Percentiles rank a stretch among this genome's conserved stretches.
Evolutionary conservation across 1,139 yeast species (phyloP).

Genomic region (Scheffersomyces illinoinensis): DNA sequence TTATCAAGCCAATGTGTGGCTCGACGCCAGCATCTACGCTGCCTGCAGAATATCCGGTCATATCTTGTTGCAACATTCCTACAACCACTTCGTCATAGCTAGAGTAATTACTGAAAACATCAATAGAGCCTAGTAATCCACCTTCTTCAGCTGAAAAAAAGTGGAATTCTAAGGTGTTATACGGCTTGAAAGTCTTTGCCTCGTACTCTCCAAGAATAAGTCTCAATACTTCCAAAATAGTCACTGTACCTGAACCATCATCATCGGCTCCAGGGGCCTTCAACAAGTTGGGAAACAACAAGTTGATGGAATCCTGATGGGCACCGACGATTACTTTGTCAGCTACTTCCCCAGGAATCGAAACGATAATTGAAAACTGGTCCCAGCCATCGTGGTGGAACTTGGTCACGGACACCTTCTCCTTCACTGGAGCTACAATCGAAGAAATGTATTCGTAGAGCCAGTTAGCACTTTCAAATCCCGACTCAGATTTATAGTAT

Average conservation of each 20-base stretch:
- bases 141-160: slow-evolving; percentile 96
- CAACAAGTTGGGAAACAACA: slow-evolving; percentile 66
- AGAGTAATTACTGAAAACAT: slow-evolving; percentile 63
- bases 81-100: slow-evolving; percentile 52
- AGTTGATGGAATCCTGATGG: slow-evolving; percentile 84
- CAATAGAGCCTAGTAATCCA: slow-evolving; percentile 85
- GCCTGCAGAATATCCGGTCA: slow-evolving; percentile 81
- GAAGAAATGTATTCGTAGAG: slow-evolving; percentile 51
- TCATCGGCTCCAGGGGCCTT: slow-evolving; percentile 97
- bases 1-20: slow-evolving; percentile 78
- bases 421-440: slow-evolving; percentile 41
- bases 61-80: slow-evolving; percentile 91
- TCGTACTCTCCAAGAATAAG: slow-evolving; percentile 45
- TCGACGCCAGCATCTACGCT: slow-evolving; percentile 55
- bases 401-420: slow-evolving; percentile 26
- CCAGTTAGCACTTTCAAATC: slow-evolving; percentile 76
- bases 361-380: slow-evolving; percentile 43
- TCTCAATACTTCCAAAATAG: slow-evolving; percentile 74
- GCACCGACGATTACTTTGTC: slow-evolving; percentile 75
- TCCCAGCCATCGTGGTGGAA: slow-evolving; percentile 44
- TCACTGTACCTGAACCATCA: slow-evolving; percentile 86
- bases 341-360: slow-evolving; percentile 38
- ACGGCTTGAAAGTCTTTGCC: slow-evolving; percentile 48
- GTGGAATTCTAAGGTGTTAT: slow-evolving; percentile 85
- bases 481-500: slow-evolving; percentile 72